Evolutionary conservation across 2,329 filamentous ascomycete species (phyloP).

Genomic region (Blastomyces parvus): DNA sequence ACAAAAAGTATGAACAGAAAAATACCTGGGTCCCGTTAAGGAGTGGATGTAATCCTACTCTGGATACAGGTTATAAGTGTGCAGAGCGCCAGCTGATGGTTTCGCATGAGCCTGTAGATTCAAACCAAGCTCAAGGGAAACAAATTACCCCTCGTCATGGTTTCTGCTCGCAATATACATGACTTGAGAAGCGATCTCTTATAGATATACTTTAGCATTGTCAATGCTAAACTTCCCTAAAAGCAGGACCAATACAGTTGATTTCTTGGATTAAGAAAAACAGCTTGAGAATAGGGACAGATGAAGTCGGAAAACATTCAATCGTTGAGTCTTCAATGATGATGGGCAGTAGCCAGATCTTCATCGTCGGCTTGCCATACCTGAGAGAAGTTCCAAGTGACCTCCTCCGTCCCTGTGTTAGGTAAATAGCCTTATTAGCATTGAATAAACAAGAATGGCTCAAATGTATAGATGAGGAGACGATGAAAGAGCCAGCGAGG

Average conservation of each 20-base stretch:
- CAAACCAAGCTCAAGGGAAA: background rate
- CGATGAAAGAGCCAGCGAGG: too few species aligned
- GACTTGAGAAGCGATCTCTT: background rate
- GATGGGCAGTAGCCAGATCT: too few species aligned
- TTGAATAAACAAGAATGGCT: too few species aligned
- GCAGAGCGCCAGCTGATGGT: background rate
- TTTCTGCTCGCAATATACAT: background rate
- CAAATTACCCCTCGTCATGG: background rate
- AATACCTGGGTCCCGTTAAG: background rate
- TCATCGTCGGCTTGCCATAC: too few species aligned
- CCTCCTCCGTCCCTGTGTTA: too few species aligned
- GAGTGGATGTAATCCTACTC: background rate
- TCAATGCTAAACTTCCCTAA: background rate
- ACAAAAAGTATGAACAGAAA: background rate
- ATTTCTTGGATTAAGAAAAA: background rate
- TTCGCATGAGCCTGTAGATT: background rate
- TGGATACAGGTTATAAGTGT: background rate
- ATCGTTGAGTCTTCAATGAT: too few species aligned
- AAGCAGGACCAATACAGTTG: background rate
- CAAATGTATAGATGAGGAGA: too few species aligned
- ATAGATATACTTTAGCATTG: background rate
- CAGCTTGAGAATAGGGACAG: background rate
- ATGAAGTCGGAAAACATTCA: background rate
- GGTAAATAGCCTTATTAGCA: too few species aligned
- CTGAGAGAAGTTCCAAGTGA: too few species aligned